Base-by-base conservation (phyloP, 2,329 filamentous ascomycete genomes). In the Huntiella omanensis region DNA sequence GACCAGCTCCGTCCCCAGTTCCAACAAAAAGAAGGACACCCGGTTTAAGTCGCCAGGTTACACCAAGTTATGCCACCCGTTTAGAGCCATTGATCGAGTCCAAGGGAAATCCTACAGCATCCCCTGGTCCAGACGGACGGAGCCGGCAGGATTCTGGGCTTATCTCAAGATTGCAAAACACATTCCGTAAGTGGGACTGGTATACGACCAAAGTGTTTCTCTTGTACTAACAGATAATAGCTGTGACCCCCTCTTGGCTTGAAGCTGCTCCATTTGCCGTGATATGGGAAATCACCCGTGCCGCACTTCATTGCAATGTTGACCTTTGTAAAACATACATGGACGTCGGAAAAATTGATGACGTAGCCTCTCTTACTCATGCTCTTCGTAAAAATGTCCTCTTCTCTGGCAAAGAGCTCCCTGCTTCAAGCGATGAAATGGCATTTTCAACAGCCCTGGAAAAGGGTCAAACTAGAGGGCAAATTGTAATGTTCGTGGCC, bases 221-320 rank as follows among this genome's bases (percentile, higher is more conserved):
- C 15, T 40, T 33, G 28, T 32, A 11, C 33, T 41, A 40, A 39
- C 6, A 19, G 4, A 33, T 11, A 19, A 12, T 36, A 46, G 44
- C 47, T 35, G 8, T 5, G 4, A 5, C 49, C 65, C 64, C 64
- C 0, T 57, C 53, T n/a, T 60, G 66, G 5, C 66, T 67, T 45
- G 56, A 71, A 3, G 59, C 62, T 3, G 69, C 67, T 0, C 68
- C 71, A 0, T 58, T 74, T 2, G 62, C 64, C 2, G 59, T 74
- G 4, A 53, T 64, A 3, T 75, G 71, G 71, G 71, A 75, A 48
- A 54, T 71, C 0, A 63, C 65, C 0, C 63, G 71, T 8, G 62
- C 68, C 13, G 64, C 66, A 0, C 52, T 66, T 0, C 60, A 68
- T 36, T 73, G 69, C 48, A 55, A 55, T 0, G 60, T 71, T 2